Conservation (phyloP, 2,329 filamentous ascomycete species). For the Neurospora sp. region DNA sequence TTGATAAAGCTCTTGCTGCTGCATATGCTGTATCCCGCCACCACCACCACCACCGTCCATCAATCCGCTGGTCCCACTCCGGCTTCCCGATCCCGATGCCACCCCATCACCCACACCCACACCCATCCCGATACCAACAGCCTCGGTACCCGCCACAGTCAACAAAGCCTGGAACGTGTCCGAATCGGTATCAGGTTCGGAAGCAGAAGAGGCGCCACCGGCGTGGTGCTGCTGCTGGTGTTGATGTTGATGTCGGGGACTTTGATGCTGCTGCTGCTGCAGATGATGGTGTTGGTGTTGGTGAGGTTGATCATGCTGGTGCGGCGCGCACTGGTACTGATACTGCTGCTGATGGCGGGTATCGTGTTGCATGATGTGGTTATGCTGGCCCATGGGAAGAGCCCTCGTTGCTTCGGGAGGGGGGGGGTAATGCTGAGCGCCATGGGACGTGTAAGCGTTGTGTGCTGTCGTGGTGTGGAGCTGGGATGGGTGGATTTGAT, state of each 20-base stretch:
- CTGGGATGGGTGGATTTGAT: background rate
- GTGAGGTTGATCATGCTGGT: background rate
- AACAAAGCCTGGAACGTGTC: background rate
- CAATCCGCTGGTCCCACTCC: background rate
- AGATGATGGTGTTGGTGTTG: background rate
- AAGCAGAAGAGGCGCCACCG: background rate
- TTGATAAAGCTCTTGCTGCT: background rate
- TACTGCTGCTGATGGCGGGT: constrained; percentile 23
- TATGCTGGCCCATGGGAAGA: background rate
- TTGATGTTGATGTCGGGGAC: background rate
- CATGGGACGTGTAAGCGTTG: background rate
- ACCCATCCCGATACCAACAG: background rate
- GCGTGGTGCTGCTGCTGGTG: background rate
- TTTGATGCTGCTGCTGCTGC: background rate
- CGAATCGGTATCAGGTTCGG: background rate
- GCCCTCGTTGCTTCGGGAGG: background rate
- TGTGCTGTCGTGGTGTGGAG: background rate
- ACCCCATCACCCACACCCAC: background rate
- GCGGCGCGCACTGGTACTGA: constrained; percentile 30
- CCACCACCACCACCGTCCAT: background rate
- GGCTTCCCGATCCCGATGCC: background rate
- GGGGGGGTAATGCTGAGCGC: background rate
- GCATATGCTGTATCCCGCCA: background rate
- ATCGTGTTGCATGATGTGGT: constrained; percentile 18
- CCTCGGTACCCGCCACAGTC: background rate